phyloP scores from a whole-genome alignment of 805 yeast species.

The Candida namnaoensis region DNA sequence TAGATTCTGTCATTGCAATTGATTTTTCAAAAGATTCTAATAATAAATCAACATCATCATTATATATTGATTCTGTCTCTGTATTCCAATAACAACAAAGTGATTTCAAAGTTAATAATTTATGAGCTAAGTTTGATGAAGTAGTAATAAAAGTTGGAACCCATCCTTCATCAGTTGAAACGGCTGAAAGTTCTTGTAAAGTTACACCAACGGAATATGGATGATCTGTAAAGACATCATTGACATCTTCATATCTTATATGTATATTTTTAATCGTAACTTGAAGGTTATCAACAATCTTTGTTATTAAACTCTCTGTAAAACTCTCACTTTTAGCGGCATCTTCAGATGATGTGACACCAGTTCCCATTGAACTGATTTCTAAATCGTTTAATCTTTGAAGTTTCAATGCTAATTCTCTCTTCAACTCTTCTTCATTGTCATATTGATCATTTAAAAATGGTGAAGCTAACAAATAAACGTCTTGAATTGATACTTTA shows the following conservation, averaged over 20 bases:
- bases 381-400: conserved; percentile 62
- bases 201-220: conserved; percentile 84
- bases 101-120: conserved; percentile 65
- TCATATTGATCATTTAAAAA: conserved; percentile 47
- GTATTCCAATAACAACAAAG: conserved; percentile 84
- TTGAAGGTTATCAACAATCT: conserved; percentile 88
- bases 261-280: conserved; percentile 88
- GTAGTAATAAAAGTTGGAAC: conserved; percentile 75
- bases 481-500: conserved; percentile 78
- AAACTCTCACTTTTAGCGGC: conserved; percentile 64
- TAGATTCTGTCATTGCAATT: conserved; percentile 21
- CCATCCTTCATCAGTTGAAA: conserved; percentile 84
- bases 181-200: conserved; percentile 80
- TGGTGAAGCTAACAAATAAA: conserved; percentile 76
- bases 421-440: conserved; percentile 43
- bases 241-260: conserved; percentile 79
- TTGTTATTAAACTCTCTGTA: conserved; percentile 79
- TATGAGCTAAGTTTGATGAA: conserved; percentile 58
- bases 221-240: conserved; percentile 52
- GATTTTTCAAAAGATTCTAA: conserved; percentile 37
- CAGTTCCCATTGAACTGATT: conserved; percentile 23
- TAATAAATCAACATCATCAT: conserved; percentile 39
- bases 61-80: conserved; percentile 38
- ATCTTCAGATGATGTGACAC: conserved; percentile 25
- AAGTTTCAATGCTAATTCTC: conserved; percentile 58